Percentiles rank a stretch among this genome's conserved stretches.
These are phyloP conservation scores for Monilinia vaccinii-corymbosi DNA, from an alignment of 2,329 filamentous ascomycete species.

Conservation along the genomic window DNA sequence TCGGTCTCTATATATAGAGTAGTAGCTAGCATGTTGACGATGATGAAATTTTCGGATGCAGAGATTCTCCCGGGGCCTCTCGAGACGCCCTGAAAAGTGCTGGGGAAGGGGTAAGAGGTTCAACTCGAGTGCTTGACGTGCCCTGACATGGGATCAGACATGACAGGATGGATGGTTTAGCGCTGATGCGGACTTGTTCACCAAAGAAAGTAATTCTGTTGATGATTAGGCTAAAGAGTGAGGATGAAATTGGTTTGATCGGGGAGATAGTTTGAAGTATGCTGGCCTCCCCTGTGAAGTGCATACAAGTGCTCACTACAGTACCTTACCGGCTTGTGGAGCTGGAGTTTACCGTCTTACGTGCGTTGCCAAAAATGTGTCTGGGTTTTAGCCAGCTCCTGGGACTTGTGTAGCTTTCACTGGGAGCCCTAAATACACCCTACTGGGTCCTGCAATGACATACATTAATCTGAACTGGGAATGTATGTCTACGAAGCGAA, in stretches of 20 bases:
- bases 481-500: not conserved
- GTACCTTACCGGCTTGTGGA: slow-evolving; percentile 4
- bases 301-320: not conserved
- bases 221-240: no score
- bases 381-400: not conserved
- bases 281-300: not conserved
- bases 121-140: no score
- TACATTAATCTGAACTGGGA: not conserved
- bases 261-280: not conserved
- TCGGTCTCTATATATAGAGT: no score
- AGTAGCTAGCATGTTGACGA: no score
- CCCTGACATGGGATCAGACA: no score
- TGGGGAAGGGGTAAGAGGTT: no score
- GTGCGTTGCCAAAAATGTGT: not conserved
- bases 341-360: not conserved
- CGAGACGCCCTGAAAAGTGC: no score
- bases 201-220: no score
- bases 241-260: not conserved
- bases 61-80: no score
- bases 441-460: not conserved
- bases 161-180: no score
- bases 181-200: no score
- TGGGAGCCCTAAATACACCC: slow-evolving; percentile 1
- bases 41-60: no score
- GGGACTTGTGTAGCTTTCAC: not conserved